These are phyloP conservation scores for Heterobasidion parviporum DNA, from an alignment of 1,284 basidiomycete species.

Conservation along the genomic window DNA sequence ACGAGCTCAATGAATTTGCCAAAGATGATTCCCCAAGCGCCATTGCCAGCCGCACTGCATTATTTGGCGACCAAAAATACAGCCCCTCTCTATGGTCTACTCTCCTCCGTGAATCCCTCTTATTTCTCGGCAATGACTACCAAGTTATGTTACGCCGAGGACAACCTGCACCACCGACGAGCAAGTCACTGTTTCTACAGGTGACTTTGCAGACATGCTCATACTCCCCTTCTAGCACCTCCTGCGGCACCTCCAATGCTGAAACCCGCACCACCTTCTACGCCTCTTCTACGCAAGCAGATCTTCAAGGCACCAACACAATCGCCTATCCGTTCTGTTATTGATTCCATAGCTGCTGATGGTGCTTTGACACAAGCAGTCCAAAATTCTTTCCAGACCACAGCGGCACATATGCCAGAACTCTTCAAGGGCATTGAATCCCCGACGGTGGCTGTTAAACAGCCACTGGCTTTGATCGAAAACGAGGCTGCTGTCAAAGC, in stretches of 20 bases:
- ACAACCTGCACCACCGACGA: conserved; percentile 22
- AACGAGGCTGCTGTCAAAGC: conserved; percentile 14
- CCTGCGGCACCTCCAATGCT: conserved; percentile 14
- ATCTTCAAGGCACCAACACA: conserved; percentile 33
- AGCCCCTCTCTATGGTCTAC: conserved; percentile 57
- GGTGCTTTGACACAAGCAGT: conserved; percentile 43
- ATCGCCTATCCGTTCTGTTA: conserved; percentile 40
- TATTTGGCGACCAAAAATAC: conserved; percentile 67
- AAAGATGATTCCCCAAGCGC: conserved; percentile 30
- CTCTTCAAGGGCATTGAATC: conserved; percentile 43
- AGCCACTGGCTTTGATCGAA: conserved; percentile 5
- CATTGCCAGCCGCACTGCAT: conserved; percentile 34
- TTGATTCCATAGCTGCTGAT: conserved; percentile 51
- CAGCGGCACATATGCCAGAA: conserved; percentile 42
- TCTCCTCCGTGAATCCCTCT: conserved; percentile 49
- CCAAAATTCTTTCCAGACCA: conserved; percentile 34
- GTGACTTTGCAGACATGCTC: background rate
- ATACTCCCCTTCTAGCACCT: conserved; percentile 14
- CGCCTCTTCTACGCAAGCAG: conserved; percentile 38
- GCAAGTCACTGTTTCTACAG: conserved; percentile 16
- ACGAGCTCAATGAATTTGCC: conserved; percentile 41
- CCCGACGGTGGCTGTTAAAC: conserved; percentile 11
- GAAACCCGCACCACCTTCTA: conserved; percentile 19
- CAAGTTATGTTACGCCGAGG: conserved; percentile 49
- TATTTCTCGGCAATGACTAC: conserved; percentile 59